phyloP scores from a whole-genome alignment of 2,329 filamentous ascomycete genomes.

The Sporothrix protearum region DNA sequence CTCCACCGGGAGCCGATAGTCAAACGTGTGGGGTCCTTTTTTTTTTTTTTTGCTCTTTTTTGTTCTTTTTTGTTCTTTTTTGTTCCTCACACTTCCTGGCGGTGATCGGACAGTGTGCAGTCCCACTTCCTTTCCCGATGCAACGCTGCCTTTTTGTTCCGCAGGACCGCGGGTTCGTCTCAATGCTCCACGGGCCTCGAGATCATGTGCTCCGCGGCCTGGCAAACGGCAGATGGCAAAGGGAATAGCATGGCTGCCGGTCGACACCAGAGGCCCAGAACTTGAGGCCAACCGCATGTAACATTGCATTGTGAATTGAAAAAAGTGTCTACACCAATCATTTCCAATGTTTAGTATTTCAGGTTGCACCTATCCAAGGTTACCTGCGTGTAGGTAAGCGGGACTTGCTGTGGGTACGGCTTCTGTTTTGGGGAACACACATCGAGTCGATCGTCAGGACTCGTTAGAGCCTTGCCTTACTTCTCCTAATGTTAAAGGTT shows the following conservation, averaged over 20 bases:
- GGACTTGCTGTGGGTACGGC: background rate
- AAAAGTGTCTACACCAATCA: background rate
- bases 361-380: background rate
- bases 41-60: too few species aligned
- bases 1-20: background rate
- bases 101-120: background rate
- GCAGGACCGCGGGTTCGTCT: background rate
- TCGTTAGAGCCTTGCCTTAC: background rate
- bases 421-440: background rate
- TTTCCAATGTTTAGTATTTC: background rate
- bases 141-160: background rate
- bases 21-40: background rate
- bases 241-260: background rate
- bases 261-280: background rate
- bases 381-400: background rate
- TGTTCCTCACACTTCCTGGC: background rate
- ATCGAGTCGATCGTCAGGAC: background rate
- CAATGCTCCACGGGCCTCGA: background rate
- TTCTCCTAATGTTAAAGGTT: background rate
- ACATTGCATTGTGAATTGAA: background rate
- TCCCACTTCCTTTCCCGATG: conserved; percentile 1
- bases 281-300: background rate
- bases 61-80: background rate
- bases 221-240: background rate
- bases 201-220: background rate